phyloP scores from a whole-genome alignment of 2,329 filamentous ascomycete species.

The Venturia nashicola region DNA sequence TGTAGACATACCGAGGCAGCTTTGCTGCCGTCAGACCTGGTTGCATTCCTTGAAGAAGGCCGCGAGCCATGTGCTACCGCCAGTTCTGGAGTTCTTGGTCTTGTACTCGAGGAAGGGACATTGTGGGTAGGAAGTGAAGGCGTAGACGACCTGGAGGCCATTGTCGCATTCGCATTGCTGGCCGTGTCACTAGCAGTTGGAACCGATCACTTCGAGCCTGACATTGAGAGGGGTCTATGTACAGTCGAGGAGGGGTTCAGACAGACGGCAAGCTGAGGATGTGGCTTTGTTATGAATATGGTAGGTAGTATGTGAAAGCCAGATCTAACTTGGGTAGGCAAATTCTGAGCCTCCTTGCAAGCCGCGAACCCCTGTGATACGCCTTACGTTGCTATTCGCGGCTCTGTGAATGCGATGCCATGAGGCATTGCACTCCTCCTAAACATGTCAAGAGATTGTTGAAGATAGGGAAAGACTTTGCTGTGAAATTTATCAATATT shows the following conservation, averaged over 20 bases:
- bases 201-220: not conserved
- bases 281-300: not conserved
- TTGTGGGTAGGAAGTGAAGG: slow-evolving; percentile 4
- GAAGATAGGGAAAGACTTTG: too few relatives aligned
- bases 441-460: too few relatives aligned
- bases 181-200: not conserved
- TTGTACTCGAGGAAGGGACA: slow-evolving; percentile 4
- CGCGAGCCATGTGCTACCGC: slow-evolving; percentile 6
- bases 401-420: too few relatives aligned
- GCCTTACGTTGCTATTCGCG: not conserved
- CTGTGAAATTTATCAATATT: too few relatives aligned
- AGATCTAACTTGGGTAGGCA: not conserved
- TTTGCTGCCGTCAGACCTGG: slow-evolving; percentile 1
- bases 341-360: not conserved
- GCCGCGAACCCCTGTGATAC: not conserved
- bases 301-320: too few relatives aligned
- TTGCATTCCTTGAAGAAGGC: not conserved
- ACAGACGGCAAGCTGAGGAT: not conserved
- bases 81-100: slow-evolving; percentile 1
- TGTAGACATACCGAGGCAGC: slow-evolving; percentile 5
- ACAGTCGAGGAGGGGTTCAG: not conserved
- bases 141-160: slow-evolving; percentile 8
- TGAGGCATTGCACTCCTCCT: too few relatives aligned
- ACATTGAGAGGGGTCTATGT: not conserved
- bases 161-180: slow-evolving; percentile 7